Conservation (phyloP, 164 flowering plant genomes). For the Echeveria elegans region DNA sequence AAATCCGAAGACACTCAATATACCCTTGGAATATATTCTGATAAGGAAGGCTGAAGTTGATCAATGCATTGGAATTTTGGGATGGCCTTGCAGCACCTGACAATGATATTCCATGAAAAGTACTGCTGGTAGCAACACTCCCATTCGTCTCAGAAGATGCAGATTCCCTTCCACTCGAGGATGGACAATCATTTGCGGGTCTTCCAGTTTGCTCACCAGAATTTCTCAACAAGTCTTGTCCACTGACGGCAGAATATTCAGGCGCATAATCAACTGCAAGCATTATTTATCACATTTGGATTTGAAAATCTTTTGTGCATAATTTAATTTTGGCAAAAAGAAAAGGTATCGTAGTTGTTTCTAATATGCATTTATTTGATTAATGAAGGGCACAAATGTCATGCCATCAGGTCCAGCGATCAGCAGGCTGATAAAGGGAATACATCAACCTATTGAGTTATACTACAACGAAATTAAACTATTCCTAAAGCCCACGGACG, state of each 20-base stretch:
- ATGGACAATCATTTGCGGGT: constrained; percentile 13
- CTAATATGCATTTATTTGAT: neutral
- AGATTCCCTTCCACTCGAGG: constrained; percentile 25
- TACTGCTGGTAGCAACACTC: constrained; percentile 16
- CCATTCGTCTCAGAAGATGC: constrained; percentile 21
- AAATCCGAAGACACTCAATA: neutral
- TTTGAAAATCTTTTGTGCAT: neutral
- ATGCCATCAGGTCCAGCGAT: neutral
- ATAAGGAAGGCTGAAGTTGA: constrained; percentile 21
- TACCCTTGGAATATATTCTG: constrained; percentile 27
- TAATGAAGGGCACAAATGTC: neutral
- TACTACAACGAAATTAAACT: too few relatives aligned
- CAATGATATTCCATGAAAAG: constrained; percentile 21
- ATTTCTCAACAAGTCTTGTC: constrained; percentile 41
- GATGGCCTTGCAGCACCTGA: constrained; percentile 26
- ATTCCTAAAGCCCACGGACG: too few relatives aligned
- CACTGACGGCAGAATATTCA: constrained; percentile 18
- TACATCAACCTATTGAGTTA: too few relatives aligned
- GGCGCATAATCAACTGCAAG: constrained; percentile 35
- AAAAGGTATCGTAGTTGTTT: too few relatives aligned
- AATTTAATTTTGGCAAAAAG: neutral
- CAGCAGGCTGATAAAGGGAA: neutral
- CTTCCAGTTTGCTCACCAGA: constrained; percentile 27
- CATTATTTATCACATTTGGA: neutral
- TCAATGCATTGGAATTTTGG: constrained; percentile 22